A percentile compares a stretch with the other conserved stretches of the same genome.
Conservation (phyloP, 495 filamentous ascomycete genomes). For the Lasiosphaeriaceae sp. region DNA sequence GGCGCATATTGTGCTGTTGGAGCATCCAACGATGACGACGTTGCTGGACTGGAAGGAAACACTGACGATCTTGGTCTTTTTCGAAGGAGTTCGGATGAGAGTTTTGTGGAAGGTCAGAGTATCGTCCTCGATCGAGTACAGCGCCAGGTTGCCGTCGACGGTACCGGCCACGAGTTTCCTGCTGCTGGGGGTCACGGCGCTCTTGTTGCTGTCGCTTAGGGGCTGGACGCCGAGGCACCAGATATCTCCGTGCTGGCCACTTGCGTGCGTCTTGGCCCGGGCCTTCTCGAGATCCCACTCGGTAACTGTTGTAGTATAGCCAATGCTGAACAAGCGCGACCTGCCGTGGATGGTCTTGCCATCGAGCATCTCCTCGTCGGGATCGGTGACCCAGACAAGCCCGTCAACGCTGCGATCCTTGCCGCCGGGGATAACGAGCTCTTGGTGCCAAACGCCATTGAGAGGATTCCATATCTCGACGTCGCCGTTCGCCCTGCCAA, state of each 20-base stretch:
- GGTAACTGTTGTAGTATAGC: constrained; percentile 84
- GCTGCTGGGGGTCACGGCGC: constrained; percentile 4
- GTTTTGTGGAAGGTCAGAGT: constrained; percentile 69
- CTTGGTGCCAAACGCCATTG: constrained; percentile 82
- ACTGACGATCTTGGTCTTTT: constrained; percentile 82
- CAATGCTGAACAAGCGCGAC: constrained; percentile 91
- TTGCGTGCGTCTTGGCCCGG: constrained; percentile 70
- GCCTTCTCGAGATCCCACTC: constrained; percentile 90
- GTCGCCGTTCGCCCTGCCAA: constrained; percentile 91
- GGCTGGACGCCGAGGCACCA: constrained; percentile 97
- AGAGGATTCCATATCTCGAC: constrained; percentile 98
- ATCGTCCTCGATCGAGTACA: constrained; percentile 78
- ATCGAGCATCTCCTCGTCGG: constrained; percentile 60
- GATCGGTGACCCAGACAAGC: constrained; percentile 87
- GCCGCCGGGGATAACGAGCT: constrained; percentile 78
- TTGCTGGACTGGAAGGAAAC: constrained; percentile 82
- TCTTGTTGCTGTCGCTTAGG: constrained; percentile 14
- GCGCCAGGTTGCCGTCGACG: constrained; percentile 81
- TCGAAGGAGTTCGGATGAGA: constrained; percentile 67
- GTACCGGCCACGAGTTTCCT: constrained; percentile 78
- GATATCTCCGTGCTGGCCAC: constrained; percentile 91
- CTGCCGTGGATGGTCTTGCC: constrained; percentile 62
- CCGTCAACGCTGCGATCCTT: constrained; percentile 85
- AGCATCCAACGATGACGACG: constrained; percentile 82
- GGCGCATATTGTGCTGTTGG: constrained; percentile 84